Base-by-base conservation (phyloP, 257 asterid species). In the Lavandula angustifolia region DNA sequence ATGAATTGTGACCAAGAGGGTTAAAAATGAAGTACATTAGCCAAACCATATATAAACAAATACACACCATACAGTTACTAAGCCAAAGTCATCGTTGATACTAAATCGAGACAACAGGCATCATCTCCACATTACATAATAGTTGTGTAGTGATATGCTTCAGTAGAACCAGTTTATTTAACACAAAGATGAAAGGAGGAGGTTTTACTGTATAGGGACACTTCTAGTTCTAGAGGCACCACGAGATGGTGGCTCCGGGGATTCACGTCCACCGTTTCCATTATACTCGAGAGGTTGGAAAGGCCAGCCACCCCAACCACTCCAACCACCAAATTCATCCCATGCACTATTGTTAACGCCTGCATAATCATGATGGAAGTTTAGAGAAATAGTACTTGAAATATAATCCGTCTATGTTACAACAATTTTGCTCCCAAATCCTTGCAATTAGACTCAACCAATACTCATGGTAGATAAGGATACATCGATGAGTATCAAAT, bases 251-350 rank as follows among this genome's bases (percentile, higher is more conserved):
- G 57, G 40, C 48, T 54, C 60, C 22, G 57, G 32, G 58, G 77
- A 9, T 53, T 46, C 77, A 16, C 54, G 60, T 5, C 71, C 79
- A 34, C 49, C 64, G 14, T 79, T 40, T 60, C 75, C 85, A 3
- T 13, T 59, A 57, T 79, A 68, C 47, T 83, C 94, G 1, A 76
- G 70, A 13, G 80, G 52, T 2, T 81, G 84, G 71, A 70, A 64
- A 62, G 82, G 79, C 83, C 87, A 82, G 41, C 78, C 88, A 59
- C 74, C 85, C 82, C 81, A 77, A 13, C 79, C 66, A 37, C 59
- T 76, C 94, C 87, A 83, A 43, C 54, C 61, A 3, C 74, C 81
- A 67, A 78, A 70, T 18, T 82, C 85, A 50, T 81, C 80, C 95
- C 90, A 87, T 27, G 60, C 73, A 31, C 48, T 54, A 47, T 57